These are phyloP conservation scores for Trebouxia sp. DNA, from an alignment of 139 green algal genomes.

Conservation along the genomic window DNA sequence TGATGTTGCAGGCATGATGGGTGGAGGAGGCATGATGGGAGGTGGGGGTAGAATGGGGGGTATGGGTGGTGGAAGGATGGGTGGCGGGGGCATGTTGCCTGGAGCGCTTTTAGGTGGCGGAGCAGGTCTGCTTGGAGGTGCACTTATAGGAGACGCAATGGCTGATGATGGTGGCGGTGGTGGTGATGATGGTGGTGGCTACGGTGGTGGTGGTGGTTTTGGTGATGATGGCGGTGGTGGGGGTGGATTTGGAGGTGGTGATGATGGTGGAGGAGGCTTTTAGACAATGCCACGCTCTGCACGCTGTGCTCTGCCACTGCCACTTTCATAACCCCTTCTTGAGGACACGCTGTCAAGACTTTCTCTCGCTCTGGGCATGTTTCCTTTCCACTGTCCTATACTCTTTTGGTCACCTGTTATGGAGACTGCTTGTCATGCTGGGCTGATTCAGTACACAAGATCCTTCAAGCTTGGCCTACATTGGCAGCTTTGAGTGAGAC, in stretches of 20 bases:
- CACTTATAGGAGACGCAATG: conserved; percentile 20
- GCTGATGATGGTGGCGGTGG: conserved; percentile 24
- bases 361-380: too few relatives aligned
- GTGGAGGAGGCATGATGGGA: conserved; percentile 13
- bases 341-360: too few relatives aligned
- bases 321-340: too few relatives aligned
- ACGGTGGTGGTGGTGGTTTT: neutral
- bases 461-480: too few relatives aligned
- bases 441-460: too few relatives aligned
- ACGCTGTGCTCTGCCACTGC: neutral
- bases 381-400: too few relatives aligned
- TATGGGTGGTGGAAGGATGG: neutral
- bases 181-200: neutral
- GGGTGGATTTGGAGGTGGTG: neutral
- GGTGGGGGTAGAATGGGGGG: neutral
- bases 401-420: too few relatives aligned
- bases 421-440: too few relatives aligned
- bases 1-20: neutral
- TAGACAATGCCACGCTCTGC: neutral
- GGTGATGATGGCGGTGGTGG: neutral
- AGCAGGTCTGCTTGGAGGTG: conserved; percentile 1
- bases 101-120: conserved; percentile 3
- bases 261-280: neutral
- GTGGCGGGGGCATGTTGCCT: conserved; percentile 6
- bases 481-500: too few relatives aligned